A percentile compares a stretch with the other conserved stretches of the same genome.
These are phyloP conservation scores for Chaetomium sp. DNA, from an alignment of 2,329 filamentous ascomycete species.

Conservation along the genomic window DNA sequence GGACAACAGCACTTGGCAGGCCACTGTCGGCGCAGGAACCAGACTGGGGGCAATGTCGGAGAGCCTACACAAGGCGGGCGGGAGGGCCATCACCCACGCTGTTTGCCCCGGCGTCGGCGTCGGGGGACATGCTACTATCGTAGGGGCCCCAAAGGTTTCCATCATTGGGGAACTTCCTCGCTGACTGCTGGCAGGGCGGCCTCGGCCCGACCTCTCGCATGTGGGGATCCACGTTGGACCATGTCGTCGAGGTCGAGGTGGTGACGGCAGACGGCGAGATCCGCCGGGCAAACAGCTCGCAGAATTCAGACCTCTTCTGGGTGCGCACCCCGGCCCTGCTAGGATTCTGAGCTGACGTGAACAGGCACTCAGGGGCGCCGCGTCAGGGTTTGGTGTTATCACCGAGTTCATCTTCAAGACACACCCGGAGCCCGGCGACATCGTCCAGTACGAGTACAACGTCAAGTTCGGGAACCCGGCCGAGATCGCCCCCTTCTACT, in stretches of 20 bases:
- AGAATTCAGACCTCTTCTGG: conserved; percentile 59
- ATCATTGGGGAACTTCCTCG: conserved; percentile 1
- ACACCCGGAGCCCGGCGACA: conserved; percentile 55
- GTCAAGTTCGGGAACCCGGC: conserved; percentile 52
- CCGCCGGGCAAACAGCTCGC: conserved; percentile 48
- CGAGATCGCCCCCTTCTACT: conserved; percentile 53
- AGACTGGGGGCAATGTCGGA: conserved; percentile 54
- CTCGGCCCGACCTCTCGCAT: conserved; percentile 60
- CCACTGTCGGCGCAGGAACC: conserved; percentile 57
- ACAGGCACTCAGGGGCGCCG: conserved; percentile 57
- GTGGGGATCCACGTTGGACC: conserved; percentile 60
- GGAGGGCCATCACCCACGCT: conserved; percentile 60
- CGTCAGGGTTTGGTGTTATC: conserved; percentile 58
- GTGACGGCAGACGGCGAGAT: conserved; percentile 60
- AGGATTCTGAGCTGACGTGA: neutral
- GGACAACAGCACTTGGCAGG: conserved; percentile 54
- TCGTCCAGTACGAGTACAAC: conserved; percentile 61
- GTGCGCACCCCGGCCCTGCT: conserved; percentile 34
- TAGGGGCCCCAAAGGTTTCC: conserved; percentile 32
- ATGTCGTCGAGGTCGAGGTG: conserved; percentile 58
- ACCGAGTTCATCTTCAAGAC: conserved; percentile 61
- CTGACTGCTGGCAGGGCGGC: conserved; percentile 49
- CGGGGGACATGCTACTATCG: conserved; percentile 60
- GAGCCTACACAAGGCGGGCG: conserved; percentile 53
- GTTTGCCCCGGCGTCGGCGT: conserved; percentile 62